Conservation (phyloP, 805 yeast genomes). For the Barnettozyma sucrosica region DNA sequence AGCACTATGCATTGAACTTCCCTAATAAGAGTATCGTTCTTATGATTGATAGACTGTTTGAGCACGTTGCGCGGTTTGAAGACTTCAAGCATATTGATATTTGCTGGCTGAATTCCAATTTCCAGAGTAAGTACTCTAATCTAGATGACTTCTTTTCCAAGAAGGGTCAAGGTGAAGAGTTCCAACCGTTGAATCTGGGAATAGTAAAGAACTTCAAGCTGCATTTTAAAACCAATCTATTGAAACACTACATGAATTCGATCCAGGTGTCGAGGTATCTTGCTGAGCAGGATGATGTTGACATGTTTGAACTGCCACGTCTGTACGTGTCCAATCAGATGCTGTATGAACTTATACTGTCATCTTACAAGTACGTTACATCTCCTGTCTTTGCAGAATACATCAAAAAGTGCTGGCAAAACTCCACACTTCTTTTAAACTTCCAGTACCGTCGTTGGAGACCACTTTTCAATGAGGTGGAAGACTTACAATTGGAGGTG, state of each 20-base stretch:
- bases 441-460: neutral
- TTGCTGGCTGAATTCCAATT: conserved; percentile 21
- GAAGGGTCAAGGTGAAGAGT: conserved; percentile 14
- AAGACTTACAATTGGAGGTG: conserved; percentile 1
- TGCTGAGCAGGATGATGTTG: neutral
- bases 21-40: conserved; percentile 24
- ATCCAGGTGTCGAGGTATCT: neutral
- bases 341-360: conserved; percentile 6
- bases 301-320: neutral
- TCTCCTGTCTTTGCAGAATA: neutral
- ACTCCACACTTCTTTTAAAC: neutral
- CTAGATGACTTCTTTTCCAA: conserved; percentile 11
- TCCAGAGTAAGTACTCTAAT: conserved; percentile 13
- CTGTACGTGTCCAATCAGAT: conserved; percentile 1
- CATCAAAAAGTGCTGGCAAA: conserved; percentile 9
- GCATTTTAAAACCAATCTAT: conserved; percentile 16
- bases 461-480: neutral
- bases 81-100: conserved; percentile 27
- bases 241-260: conserved; percentile 13
- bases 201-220: conserved; percentile 30
- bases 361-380: conserved; percentile 1
- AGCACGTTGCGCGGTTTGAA: conserved; percentile 31
- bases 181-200: conserved; percentile 31
- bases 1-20: conserved; percentile 1
- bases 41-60: conserved; percentile 30